These are phyloP conservation scores for Pterula multifida DNA, from an alignment of 1,284 basidiomycete genomes.

Conservation along the genomic window DNA sequence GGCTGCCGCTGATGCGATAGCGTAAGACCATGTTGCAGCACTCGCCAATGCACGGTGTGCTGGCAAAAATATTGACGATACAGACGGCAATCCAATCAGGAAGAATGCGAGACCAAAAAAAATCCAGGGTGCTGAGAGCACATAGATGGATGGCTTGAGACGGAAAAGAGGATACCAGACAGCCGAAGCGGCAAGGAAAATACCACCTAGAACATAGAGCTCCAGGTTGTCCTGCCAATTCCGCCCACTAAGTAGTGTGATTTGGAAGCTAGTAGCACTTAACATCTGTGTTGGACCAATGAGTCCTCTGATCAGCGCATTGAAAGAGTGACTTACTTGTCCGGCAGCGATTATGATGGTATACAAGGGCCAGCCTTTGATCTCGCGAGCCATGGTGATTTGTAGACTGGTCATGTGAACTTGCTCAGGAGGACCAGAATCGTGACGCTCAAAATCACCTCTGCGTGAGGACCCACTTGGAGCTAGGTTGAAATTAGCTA, in stretches of 20 bases:
- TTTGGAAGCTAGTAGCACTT: constrained; percentile 88
- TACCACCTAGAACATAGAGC: constrained; percentile 79
- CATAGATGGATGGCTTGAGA: constrained; percentile 77
- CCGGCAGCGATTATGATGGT: constrained; percentile 79
- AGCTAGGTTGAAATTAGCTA: constrained; percentile 16
- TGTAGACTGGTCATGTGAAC: constrained; percentile 73
- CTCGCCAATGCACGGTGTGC: constrained; percentile 60
- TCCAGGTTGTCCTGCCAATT: constrained; percentile 74
- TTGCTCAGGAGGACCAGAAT: constrained; percentile 34
- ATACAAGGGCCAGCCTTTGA: constrained; percentile 82
- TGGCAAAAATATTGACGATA: constrained; percentile 47
- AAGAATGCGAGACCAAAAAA: constrained; percentile 86
- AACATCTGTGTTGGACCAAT: constrained; percentile 42
- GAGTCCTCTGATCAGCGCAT: constrained; percentile 6
- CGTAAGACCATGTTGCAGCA: constrained; percentile 82
- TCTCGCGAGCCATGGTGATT: constrained; percentile 65
- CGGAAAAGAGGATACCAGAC: constrained; percentile 90
- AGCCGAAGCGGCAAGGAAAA: constrained; percentile 76
- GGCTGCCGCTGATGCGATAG: constrained; percentile 77
- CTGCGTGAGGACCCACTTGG: constrained; percentile 31
- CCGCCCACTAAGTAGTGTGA: constrained; percentile 76
- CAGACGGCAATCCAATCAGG: constrained; percentile 77
- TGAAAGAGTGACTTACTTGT: constrained; percentile 36
- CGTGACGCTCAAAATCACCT: constrained; percentile 44
- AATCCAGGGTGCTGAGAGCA: constrained; percentile 77